A percentile compares a stretch with the other conserved stretches of the same genome.
Conservation (phyloP, 2,329 filamentous ascomycete genomes). For the Beauveria varroae region DNA sequence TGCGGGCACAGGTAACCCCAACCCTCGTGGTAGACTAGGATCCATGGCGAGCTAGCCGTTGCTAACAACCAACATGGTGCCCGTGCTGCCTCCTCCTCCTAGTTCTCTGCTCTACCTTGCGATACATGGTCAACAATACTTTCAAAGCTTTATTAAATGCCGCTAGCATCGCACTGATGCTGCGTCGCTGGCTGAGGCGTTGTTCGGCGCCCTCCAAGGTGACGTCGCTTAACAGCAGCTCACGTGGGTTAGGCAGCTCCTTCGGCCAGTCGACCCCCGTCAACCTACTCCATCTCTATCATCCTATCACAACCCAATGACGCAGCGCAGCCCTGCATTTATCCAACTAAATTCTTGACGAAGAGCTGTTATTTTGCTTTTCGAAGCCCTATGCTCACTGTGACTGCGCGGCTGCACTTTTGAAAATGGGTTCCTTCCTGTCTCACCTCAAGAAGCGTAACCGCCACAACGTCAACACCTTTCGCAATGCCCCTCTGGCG, state of each 20-base stretch:
- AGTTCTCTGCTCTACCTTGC: background rate
- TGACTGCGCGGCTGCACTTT: background rate
- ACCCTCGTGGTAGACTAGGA: too few species aligned
- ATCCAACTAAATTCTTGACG: background rate
- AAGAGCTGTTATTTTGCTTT: background rate
- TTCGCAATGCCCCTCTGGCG: constrained; percentile 42
- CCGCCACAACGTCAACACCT: constrained; percentile 40
- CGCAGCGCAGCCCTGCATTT: background rate
- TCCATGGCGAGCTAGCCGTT: background rate
- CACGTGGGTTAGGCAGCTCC: background rate
- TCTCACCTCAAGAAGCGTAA: constrained; percentile 26
- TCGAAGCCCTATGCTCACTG: background rate
- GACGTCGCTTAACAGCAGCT: background rate
- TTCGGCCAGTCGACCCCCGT: background rate
- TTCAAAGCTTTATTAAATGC: background rate
- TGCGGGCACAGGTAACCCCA: too few species aligned
- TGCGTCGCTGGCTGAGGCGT: background rate
- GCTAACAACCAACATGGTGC: background rate
- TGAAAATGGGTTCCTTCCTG: constrained; percentile 9
- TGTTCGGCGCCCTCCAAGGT: background rate
- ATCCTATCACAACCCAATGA: background rate
- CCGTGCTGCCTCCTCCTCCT: background rate
- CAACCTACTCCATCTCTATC: background rate
- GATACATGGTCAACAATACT: background rate
- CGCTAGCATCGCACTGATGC: background rate